Conservation (phyloP, 352 stramenopile species). For the Globisporangium emineosum region DNA sequence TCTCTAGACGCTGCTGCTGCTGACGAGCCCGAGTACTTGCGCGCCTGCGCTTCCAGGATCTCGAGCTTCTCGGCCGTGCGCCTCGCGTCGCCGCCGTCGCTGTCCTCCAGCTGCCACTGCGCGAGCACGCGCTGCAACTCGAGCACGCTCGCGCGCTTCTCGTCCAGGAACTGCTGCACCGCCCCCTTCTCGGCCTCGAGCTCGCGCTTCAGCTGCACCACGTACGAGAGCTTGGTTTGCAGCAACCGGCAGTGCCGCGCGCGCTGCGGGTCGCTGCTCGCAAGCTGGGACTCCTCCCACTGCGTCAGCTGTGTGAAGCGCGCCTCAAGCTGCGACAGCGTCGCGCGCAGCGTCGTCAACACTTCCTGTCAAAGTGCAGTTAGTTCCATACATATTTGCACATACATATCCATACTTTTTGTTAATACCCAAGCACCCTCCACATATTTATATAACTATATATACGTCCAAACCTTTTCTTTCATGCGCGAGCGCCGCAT, state of each 20-base stretch:
- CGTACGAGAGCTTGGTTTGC: slow-evolving; percentile 21
- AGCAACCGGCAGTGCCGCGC: slow-evolving; percentile 8
- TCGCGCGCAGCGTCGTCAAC: slow-evolving; percentile 23
- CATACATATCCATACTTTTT: not conserved
- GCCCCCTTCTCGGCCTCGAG: slow-evolving; percentile 25
- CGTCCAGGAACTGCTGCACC: slow-evolving; percentile 10
- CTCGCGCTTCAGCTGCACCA: slow-evolving; percentile 27
- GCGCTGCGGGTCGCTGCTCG: slow-evolving; percentile 14
- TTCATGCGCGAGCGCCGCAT: slow-evolving; percentile 30
- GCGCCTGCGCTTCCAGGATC: slow-evolving; percentile 24
- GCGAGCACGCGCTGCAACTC: slow-evolving; percentile 23
- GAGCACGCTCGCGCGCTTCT: slow-evolving; percentile 14
- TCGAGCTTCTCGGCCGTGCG: slow-evolving; percentile 30
- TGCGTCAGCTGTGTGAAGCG: slow-evolving; percentile 21
- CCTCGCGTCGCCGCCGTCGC: not conserved
- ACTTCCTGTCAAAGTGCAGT: slow-evolving; percentile 20
- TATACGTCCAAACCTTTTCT: slow-evolving; percentile 19
- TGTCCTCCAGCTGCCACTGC: slow-evolving; percentile 25
- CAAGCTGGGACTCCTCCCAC: not conserved
- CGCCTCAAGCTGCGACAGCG: slow-evolving; percentile 19
- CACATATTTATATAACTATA: not conserved
- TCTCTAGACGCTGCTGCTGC: not conserved
- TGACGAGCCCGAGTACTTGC: not conserved
- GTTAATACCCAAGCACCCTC: not conserved
- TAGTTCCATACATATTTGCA: not conserved